These are phyloP conservation scores for Galerina sulciceps DNA, from an alignment of 768 basidiomycete species.

Conservation along the genomic window DNA sequence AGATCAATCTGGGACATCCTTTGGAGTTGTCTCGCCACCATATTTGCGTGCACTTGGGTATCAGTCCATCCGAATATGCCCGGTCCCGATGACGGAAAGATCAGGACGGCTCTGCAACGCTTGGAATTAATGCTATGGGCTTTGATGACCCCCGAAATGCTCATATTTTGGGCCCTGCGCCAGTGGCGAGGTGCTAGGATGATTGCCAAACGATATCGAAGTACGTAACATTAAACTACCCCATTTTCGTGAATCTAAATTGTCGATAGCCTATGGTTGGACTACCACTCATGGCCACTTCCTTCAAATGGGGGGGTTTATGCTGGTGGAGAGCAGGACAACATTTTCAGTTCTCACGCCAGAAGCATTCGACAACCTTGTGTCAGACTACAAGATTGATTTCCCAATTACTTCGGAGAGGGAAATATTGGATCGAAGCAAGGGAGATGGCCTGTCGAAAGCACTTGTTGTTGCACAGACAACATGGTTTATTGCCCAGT, in stretches of 20 bases:
- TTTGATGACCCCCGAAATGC: not conserved
- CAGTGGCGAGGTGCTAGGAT: not conserved
- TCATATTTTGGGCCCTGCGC: conserved; percentile 2
- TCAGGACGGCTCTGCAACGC: not conserved
- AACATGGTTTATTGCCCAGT: conserved; percentile 33
- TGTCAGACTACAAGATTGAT: no score
- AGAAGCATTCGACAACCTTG: not conserved
- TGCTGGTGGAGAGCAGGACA: not conserved
- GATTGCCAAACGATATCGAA: not conserved
- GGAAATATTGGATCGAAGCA: conserved; percentile 10
- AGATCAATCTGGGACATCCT: not conserved
- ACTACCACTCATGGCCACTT: conserved; percentile 14
- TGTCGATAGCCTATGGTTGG: not conserved
- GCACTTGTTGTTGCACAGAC: conserved; percentile 30
- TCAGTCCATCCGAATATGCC: conserved; percentile 4
- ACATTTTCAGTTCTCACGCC: not conserved
- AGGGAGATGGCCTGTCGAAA: conserved; percentile 32
- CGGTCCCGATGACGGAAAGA: not conserved
- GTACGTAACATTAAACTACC: not conserved
- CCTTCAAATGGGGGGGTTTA: conserved; percentile 18
- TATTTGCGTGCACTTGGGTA: conserved; percentile 7
- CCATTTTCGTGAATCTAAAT: no score
- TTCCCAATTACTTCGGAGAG: not conserved
- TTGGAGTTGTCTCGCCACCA: conserved; percentile 5
- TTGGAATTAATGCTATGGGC: not conserved